Evolutionary conservation across 768 basidiomycete genomes (phyloP).

Genomic region (Kwoniella botswanensis): DNA sequence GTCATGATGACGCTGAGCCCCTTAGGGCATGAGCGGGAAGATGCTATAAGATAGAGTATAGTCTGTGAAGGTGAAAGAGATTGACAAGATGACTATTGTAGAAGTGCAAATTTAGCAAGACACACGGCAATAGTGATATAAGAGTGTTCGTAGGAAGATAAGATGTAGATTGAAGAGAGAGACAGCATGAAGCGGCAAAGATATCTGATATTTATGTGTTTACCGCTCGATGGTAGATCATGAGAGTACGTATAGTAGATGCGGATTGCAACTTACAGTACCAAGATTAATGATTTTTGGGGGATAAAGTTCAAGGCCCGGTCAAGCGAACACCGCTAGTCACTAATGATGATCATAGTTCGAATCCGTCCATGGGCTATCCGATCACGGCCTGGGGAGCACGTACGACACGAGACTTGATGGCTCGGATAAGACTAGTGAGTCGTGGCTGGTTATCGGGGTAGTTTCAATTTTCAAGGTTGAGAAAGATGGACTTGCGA

Average conservation of each 20-base stretch:
- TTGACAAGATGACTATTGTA: background rate
- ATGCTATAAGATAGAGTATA: background rate
- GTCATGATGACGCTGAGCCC: conserved; percentile 1
- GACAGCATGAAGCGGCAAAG: background rate
- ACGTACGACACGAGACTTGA: too few relatives aligned
- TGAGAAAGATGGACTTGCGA: too few relatives aligned
- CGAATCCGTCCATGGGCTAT: background rate
- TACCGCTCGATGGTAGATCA: background rate
- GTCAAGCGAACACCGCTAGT: background rate
- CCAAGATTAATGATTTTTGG: background rate
- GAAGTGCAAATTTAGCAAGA: background rate
- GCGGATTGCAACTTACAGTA: background rate
- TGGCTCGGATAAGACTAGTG: too few relatives aligned
- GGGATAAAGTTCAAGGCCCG: background rate
- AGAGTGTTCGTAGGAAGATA: background rate
- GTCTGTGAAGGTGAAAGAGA: too few relatives aligned
- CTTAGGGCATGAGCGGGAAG: background rate
- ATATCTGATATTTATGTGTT: background rate
- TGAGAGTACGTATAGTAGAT: background rate
- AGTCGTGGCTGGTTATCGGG: too few relatives aligned
- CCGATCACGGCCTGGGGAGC: background rate
- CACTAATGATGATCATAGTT: background rate
- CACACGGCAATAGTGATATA: background rate
- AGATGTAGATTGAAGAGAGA: background rate
- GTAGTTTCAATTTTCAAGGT: too few relatives aligned